Evolutionary conservation across 2,329 filamentous ascomycete genomes (phyloP).

Genomic region (Colletotrichum sp.): DNA sequence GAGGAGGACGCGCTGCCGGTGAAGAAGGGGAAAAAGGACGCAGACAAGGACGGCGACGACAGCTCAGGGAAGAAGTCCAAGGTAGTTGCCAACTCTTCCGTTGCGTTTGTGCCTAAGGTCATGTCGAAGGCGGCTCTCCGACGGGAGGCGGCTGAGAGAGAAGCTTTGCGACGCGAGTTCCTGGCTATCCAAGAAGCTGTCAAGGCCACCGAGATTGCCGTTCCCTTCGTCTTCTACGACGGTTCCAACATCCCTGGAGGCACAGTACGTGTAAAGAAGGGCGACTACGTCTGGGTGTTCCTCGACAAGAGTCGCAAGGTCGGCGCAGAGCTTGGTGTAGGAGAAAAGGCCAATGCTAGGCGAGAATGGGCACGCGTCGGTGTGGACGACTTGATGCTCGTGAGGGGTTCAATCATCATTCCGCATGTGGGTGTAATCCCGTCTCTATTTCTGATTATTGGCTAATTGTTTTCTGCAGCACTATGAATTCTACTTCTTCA

Average conservation of each 20-base stretch:
- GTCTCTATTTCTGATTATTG: not conserved
- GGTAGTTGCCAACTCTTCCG: slow-evolving; percentile 66
- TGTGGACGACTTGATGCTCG: slow-evolving; percentile 94
- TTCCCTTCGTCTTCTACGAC: slow-evolving; percentile 98
- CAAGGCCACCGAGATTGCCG: slow-evolving; percentile 85
- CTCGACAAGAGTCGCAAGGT: slow-evolving; percentile 91
- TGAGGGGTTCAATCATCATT: slow-evolving; percentile 88
- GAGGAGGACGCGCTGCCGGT: slow-evolving; percentile 32
- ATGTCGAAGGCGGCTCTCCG: slow-evolving; percentile 76
- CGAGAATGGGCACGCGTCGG: slow-evolving; percentile 92
- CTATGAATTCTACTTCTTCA: slow-evolving; percentile 96
- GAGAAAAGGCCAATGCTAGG: slow-evolving; percentile 68
- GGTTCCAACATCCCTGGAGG: slow-evolving; percentile 89
- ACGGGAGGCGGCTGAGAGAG: slow-evolving; percentile 79
- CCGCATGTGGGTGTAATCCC: slow-evolving; percentile 75
- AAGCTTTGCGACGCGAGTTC: slow-evolving; percentile 84
- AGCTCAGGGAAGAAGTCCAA: slow-evolving; percentile 43
- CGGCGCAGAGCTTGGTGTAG: slow-evolving; percentile 81
- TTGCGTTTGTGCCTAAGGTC: slow-evolving; percentile 71
- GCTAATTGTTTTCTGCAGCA: slow-evolving; percentile 63
- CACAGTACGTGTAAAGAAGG: slow-evolving; percentile 86
- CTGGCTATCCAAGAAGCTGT: slow-evolving; percentile 82
- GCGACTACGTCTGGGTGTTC: slow-evolving; percentile 91
- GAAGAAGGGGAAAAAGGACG: slow-evolving; percentile 21
- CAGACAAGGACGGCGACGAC: slow-evolving; percentile 23